Conservation (phyloP, 1,139 yeast species). For the Suhomyces bribrorum region DNA sequence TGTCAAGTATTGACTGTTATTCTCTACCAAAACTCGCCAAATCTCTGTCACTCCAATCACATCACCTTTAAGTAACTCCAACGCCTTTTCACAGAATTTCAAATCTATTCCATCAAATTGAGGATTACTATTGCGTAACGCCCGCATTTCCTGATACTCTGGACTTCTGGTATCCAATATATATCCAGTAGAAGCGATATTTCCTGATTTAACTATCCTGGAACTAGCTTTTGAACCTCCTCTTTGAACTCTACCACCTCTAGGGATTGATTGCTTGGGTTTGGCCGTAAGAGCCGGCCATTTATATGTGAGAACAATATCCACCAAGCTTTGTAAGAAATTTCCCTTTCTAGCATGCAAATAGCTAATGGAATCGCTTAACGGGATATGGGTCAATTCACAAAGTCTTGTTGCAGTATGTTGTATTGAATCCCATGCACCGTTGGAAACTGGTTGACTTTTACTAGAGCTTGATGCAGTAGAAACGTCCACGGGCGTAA, state of each 20-base stretch:
- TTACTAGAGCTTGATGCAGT: background rate
- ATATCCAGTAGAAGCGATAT: conserved; percentile 4
- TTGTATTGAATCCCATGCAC: conserved; percentile 13
- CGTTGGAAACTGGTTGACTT: conserved; percentile 1
- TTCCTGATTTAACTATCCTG: background rate
- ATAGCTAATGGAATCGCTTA: conserved; percentile 13
- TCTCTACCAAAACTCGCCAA: conserved; percentile 27
- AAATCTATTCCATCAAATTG: conserved; percentile 16
- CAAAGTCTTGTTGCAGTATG: conserved; percentile 11
- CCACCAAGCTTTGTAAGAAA: conserved; percentile 28
- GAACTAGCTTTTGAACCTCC: conserved; percentile 10
- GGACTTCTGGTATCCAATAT: conserved; percentile 8
- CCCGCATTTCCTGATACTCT: conserved; percentile 24
- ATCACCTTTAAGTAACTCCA: conserved; percentile 45
- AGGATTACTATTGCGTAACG: conserved; percentile 23
- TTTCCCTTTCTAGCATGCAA: conserved; percentile 21
- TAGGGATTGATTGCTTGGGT: background rate
- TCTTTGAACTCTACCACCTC: conserved; percentile 31
- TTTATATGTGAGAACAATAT: conserved; percentile 26
- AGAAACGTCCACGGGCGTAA: background rate
- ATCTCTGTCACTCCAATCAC: conserved; percentile 31
- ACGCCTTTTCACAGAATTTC: conserved; percentile 36
- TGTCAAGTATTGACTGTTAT: conserved; percentile 21
- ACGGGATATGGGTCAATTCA: conserved; percentile 10
- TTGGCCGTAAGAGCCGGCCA: conserved; percentile 1